Percentiles rank a stretch among this genome's conserved stretches.
phyloP scores from a whole-genome alignment of 2,329 filamentous ascomycete species.

The Aspergillus oerlinghausenensis region DNA sequence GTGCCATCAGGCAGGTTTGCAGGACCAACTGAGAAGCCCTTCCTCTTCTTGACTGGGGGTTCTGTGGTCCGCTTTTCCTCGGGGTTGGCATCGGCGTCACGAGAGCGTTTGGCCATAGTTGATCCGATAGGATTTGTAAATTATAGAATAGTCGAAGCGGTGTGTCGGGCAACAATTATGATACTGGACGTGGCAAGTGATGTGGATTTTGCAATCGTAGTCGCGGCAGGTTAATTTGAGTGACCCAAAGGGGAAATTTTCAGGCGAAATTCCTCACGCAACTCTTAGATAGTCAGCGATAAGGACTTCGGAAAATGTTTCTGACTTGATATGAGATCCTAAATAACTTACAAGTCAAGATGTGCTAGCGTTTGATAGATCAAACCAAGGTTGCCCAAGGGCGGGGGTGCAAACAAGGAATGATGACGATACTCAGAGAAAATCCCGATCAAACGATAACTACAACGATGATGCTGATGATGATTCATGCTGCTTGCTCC shows the following conservation, averaged over 20 bases:
- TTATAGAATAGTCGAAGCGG: background rate
- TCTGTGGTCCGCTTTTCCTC: slow-evolving; percentile 44
- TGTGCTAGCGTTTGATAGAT: background rate
- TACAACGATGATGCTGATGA: background rate
- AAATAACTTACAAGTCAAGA: background rate
- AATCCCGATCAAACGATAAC: background rate
- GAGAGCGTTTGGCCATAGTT: slow-evolving; percentile 58
- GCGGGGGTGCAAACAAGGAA: background rate
- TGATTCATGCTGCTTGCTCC: slow-evolving; percentile 5
- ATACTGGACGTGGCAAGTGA: slow-evolving; percentile 2
- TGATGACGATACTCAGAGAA: background rate
- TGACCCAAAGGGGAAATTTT: slow-evolving; percentile 13
- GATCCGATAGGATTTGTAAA: background rate
- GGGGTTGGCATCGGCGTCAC: slow-evolving; percentile 41
- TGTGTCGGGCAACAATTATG: slow-evolving; percentile 9
- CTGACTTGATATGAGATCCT: background rate
- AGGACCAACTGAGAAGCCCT: slow-evolving; percentile 82
- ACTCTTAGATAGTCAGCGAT: background rate
- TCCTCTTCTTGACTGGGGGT: slow-evolving; percentile 49
- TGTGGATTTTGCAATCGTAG: background rate
- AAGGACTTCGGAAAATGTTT: background rate
- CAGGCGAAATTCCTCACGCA: background rate
- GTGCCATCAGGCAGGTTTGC: slow-evolving; percentile 87
- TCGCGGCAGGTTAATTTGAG: slow-evolving; percentile 1
- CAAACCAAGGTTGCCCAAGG: background rate